These are phyloP conservation scores for Phytopythium oedochilum DNA, from an alignment of 352 stramenopile species.

Conservation along the genomic window DNA sequence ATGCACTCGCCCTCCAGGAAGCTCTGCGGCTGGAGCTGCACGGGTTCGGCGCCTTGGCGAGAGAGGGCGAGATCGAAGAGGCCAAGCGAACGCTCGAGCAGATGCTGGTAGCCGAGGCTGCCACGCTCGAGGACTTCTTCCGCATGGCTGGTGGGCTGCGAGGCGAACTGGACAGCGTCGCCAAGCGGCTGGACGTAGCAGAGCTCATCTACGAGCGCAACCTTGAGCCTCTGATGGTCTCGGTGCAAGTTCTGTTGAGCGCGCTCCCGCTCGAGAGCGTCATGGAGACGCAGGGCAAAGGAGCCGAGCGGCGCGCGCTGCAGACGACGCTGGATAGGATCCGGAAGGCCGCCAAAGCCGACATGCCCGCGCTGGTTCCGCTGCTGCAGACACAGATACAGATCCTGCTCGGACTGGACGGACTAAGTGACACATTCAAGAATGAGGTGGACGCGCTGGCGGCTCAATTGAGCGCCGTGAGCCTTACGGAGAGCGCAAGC, in stretches of 20 bases:
- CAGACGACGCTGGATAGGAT: constrained; percentile 81
- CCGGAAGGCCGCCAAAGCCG: constrained; percentile 67
- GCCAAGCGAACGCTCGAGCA: constrained; percentile 23
- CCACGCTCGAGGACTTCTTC: constrained; percentile 79
- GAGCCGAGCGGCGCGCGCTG: constrained; percentile 50
- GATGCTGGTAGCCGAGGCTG: constrained; percentile 29
- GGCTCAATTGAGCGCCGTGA: constrained; percentile 38
- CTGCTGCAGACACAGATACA: constrained; percentile 54
- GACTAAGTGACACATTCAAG: constrained; percentile 51
- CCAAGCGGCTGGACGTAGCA: constrained; percentile 49
- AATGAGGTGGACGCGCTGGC: constrained; percentile 46
- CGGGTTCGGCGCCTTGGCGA: constrained; percentile 52
- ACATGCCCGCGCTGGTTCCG: constrained; percentile 66
- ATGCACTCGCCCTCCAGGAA: constrained; percentile 36
- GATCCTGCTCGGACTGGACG: constrained; percentile 37
- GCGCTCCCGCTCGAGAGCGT: constrained; percentile 53
- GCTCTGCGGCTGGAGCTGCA: constrained; percentile 52
- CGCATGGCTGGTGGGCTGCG: constrained; percentile 71
- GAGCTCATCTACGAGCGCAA: constrained; percentile 81
- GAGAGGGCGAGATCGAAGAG: constrained; percentile 40
- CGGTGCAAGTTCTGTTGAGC: constrained; percentile 46
- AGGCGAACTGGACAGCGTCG: constrained; percentile 60
- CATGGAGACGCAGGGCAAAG: constrained; percentile 83
- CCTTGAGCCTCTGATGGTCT: constrained; percentile 30
- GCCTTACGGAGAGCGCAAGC: constrained; percentile 21